Conservation (phyloP, 805 yeast genomes). For the Ogataea chonburiensis region DNA sequence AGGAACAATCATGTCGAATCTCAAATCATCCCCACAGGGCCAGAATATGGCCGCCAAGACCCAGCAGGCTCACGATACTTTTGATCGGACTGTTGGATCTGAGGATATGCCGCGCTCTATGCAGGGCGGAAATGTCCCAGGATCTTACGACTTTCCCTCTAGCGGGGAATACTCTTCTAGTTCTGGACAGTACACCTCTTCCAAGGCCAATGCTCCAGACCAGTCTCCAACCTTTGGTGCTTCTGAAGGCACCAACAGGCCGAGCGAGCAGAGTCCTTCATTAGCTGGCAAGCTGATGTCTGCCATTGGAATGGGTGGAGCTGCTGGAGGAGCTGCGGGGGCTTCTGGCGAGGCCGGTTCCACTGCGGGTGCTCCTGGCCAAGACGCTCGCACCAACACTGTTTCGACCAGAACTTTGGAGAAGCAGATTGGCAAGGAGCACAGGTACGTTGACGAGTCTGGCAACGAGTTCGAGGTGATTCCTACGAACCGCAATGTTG, state of each 20-base stretch:
- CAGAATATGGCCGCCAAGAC: constrained; percentile 1
- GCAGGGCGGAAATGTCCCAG: constrained; percentile 11
- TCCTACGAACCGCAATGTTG: constrained; percentile 19
- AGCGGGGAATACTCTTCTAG: neutral
- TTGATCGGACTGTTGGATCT: neutral
- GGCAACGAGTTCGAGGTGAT: constrained; percentile 18
- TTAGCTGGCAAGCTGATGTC: constrained; percentile 17
- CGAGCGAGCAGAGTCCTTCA: constrained; percentile 9
- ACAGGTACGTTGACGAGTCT: constrained; percentile 5
- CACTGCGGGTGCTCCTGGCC: neutral
- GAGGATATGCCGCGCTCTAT: constrained; percentile 7
- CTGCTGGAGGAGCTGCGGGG: neutral
- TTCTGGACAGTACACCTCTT: constrained; percentile 12
- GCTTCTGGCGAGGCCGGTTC: constrained; percentile 1
- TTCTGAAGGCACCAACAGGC: constrained; percentile 4
- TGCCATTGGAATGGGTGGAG: constrained; percentile 17
- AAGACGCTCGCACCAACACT: constrained; percentile 15
- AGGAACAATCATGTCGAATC: constrained; percentile 14
- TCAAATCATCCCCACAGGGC: constrained; percentile 5
- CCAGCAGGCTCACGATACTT: neutral
- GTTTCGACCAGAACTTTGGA: constrained; percentile 11
- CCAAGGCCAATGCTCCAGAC: constrained; percentile 5
- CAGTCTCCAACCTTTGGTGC: constrained; percentile 19
- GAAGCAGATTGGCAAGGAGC: constrained; percentile 10
- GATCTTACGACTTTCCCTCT: constrained; percentile 9